Evolutionary conservation across 2,329 filamentous ascomycete species (phyloP), one percentile per base, ranked within the genome.

Genomic region (Ophiostoma sp.): DNA sequence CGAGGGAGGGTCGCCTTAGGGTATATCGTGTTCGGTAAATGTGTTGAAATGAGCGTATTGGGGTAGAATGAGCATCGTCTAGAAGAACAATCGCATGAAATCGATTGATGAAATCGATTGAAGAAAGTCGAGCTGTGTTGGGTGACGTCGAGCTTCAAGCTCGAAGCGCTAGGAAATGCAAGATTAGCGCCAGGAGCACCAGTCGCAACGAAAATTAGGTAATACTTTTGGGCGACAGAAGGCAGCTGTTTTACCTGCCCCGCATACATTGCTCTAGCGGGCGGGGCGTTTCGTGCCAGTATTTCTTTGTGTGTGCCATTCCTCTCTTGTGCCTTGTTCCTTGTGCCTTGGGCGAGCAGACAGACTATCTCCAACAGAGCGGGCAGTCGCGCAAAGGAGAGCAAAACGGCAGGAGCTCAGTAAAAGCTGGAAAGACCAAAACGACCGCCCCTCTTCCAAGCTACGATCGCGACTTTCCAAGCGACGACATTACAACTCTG

Each of bases 1-100:
- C 4, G 72, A 77, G 45, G 69, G 69, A 1, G 48, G 72, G 8
- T 64, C 75, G 1, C 9, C 68, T 22, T 42, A 48, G 42, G 2
- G n/a, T n/a, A n/a, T n/a, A n/a, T n/a, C n/a, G n/a, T n/a, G n/a
- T n/a, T n/a, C n/a, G n/a, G n/a, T n/a, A n/a, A n/a, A n/a, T n/a
- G n/a, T n/a, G n/a, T n/a, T n/a, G 22, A n/a, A 6, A 25, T 2
- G n/a, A 50, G 28, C 17, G 50, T 22, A 52, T 22, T 9, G 4
- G 50, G 25, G 50, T 9, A 52, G 2, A n/a, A 2, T 52, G n/a
- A 22, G 52, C 52, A 28, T 57, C 8, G 15, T 57, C 7, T 31
- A 33, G 17, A 31, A 33, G 2, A 63, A n/a, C 3, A 22, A 61
- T 22, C 17, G 12, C 3, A 25, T 17, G 25, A 28, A 25, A 45